Evolutionary conservation across 169 alveolate genomes (phyloP), one percentile per base, ranked within the genome.

Genomic region (Babesia divergens): DNA sequence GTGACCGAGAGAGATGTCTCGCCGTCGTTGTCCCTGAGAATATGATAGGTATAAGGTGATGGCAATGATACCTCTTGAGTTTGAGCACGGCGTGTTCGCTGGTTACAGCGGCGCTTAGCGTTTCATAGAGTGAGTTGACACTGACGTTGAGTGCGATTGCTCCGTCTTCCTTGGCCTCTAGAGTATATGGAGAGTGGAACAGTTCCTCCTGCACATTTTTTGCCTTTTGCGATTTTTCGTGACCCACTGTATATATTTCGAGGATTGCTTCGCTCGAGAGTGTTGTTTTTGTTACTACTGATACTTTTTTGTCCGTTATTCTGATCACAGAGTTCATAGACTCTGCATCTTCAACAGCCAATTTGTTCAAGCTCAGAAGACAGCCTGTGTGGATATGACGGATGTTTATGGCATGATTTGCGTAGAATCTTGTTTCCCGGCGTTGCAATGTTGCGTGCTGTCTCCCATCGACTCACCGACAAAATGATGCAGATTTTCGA

Each of bases 81-180:
- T 68, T 55, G 54, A 77, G 50, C 20, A 60, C 28, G 11, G 72
- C 72, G 20, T 65, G 11, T 14, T 77, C 82, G 52, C 86, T 77
- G 38, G 34, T 77, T 1, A 68, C 54, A n/a, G 86, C 50, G 22
- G 86, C 71, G 69, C 43, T 77, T 22, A 77, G 46, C 13, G 86
- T 51, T 37, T 77, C 86, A 35, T 53, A 77, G 6, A 77, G 59
- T 18, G 82, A 46, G 67, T 49, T 56, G 40, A 77, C 56, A 44
- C 72, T 62, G 35, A 77, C 50, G 62, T 77, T 68, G 18, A 77
- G 44, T 24, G 70, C 69, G 6, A 77, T 55, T 16, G 43, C 59
- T 22, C 24, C 65, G 37, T 70, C 60, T 6, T 52, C 50, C 26
- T 32, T 49, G 7, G 69, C 52, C 35, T 65, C 74, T 24, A 77